Evolutionary conservation across 2,329 filamentous ascomycete species (phyloP).

Genomic region (Diaporthe nobilis): DNA sequence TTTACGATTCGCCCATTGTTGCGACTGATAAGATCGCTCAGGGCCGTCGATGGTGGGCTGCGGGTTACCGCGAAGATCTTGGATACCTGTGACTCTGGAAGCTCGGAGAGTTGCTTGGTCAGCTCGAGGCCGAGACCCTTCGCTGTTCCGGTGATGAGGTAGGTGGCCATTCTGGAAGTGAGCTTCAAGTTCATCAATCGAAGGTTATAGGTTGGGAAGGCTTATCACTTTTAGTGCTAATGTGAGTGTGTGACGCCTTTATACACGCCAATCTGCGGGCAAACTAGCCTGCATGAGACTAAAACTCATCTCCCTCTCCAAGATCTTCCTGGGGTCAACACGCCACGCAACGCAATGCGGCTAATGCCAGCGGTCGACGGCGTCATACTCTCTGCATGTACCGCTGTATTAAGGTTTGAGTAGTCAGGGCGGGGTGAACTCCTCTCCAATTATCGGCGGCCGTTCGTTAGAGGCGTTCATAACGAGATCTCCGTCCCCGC

Average conservation of each 20-base stretch:
- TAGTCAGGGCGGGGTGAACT: not conserved
- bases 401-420: not conserved
- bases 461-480: not conserved
- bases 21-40: not conserved
- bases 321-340: not conserved
- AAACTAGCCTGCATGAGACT: not conserved
- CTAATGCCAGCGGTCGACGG: not conserved
- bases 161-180: constrained; percentile 1
- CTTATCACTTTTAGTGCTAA: not conserved
- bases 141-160: constrained; percentile 28
- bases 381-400: not conserved
- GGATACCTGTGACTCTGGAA: not conserved
- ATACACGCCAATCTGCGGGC: not conserved
- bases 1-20: not conserved
- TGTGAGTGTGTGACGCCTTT: constrained; percentile 5
- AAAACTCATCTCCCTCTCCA: not conserved
- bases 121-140: constrained; percentile 24
- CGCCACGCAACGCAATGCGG: not conserved
- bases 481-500: not conserved
- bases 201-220: too few species aligned
- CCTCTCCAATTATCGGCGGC: constrained; percentile 18
- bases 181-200: not conserved
- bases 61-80: constrained; percentile 17
- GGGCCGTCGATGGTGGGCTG: not conserved
- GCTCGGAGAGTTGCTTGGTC: constrained; percentile 12